Evolutionary conservation across 1,139 yeast genomes (phyloP), one percentile per base, ranked within the genome.

Genomic region (Candida sanyaensis): DNA sequence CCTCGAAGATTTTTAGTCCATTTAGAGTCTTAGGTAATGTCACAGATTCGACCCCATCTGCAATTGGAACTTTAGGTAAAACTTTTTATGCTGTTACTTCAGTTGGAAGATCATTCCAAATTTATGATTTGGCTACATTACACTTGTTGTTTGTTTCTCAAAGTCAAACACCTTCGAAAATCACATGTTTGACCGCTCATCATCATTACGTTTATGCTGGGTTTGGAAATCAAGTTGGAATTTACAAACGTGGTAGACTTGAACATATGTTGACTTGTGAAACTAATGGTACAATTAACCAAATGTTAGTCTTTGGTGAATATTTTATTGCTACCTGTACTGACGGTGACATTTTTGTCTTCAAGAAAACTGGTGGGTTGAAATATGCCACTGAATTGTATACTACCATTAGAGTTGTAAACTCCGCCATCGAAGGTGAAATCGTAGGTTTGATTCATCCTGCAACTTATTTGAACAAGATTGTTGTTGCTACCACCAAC

Each of bases 391-490:
- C 84, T 17, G 86, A 83, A 56, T 78, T 80, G 49, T 87, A 91
- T 65, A 84, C 96, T 4, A 74, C 83, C 11, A 68, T 90, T 46
- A 62, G 60, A 41, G 65, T 72, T 44, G 68, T 89, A 43, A 77
- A 74, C 48, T 75, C 84, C 2, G 66, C 73, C 29, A 67, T 84
- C 12, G 84, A 84, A 55, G 97, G 96, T 32, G 76, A 74, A 2
- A 77, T 93, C 29, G 85, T 86, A 10, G 85, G 84, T 32, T 57
- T 91, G 27, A 61, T 82, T 9, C 99, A 95, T 65, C 87, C 96
- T 44, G 91, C 98, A 36, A 93, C 99, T 0, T 92, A 93, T 63
- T 70, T 95, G 62, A 95, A 95, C 73, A 95, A 95, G 63, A 71
- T 95, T 34, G 86, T 88, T 1, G 83, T 93, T 32, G 92, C 84